Base-by-base conservation (phyloP, 129 eudicot species). In the Pulicaria dysenterica region DNA sequence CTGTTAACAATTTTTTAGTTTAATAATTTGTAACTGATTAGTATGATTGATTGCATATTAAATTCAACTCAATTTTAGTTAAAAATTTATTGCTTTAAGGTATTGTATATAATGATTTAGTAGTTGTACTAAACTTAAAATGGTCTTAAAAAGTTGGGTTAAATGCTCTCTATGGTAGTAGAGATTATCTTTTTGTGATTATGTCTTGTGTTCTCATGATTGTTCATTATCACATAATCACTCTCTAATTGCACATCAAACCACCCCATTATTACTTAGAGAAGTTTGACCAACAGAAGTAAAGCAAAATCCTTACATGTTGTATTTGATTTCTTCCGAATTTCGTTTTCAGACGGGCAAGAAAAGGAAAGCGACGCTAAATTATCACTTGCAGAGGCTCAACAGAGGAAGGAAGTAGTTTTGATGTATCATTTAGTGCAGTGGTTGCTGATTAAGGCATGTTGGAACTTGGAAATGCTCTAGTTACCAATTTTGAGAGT, bases 381-480 rank as follows among this genome's bases (percentile, higher is more conserved):
- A 78, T 62, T 50, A 78, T 66, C 82, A 78, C 65, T 62, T 78
- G 77, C 82, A 78, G 72, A 62, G 82, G 82, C 82, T 78, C 37
- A 78, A 78, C 77, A 78, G 77, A 78, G 82, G 82, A 62, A 71
- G 77, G 24, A 78, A 78, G 60, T 78, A 78, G 77, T 53, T 68
- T 48, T 77, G 16, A 8, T 49, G 45, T 36, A 2, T 37, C 31
- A 31, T 65, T 63, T 64, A 53, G 43, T 53, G 67, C 42, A 45
- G 51, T 57, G 10, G 53, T 11, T 49, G 24, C 74, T 46, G 69
- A 76, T 58, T 36, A 61, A 68, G 70, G 56, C 67, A 75, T 75
- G 48, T 55, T 75, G 38, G 6, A 75, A 15, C 3, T 50, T 75
- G 38, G 6, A 75, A 15, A 4, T 50, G 53, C 13, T 67, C 37